These are phyloP conservation scores for Byssothecium circinans DNA, from an alignment of 2,329 filamentous ascomycete species.

Conservation along the genomic window DNA sequence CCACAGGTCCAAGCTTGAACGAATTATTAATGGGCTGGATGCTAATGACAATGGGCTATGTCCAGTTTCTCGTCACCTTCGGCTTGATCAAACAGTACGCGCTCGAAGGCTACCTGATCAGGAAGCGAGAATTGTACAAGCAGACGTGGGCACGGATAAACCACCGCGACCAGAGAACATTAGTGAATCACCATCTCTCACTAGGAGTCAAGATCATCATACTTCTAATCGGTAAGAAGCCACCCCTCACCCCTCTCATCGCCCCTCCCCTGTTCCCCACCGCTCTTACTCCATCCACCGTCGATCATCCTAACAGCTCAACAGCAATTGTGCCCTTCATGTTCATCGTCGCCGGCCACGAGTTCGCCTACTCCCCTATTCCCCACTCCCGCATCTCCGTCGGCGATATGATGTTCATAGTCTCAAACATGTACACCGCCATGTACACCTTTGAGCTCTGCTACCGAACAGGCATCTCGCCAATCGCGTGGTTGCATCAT, in stretches of 20 bases:
- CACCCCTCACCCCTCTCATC: background rate
- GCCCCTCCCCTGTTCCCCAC: background rate
- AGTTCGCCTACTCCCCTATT: background rate
- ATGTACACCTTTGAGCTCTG: constrained; percentile 6
- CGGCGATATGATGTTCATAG: constrained; percentile 3
- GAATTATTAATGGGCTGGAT: too few relatives aligned
- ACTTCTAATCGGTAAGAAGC: constrained; percentile 1
- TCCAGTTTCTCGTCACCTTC: constrained; percentile 1
- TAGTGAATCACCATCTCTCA: constrained; percentile 6
- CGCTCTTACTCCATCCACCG: background rate
- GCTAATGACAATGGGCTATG: too few relatives aligned
- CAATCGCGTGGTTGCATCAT: constrained; percentile 2
- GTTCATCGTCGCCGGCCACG: background rate
- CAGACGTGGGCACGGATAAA: background rate
- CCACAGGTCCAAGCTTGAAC: too few relatives aligned
- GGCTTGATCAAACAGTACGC: constrained; percentile 2
- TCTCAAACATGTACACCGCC: constrained; percentile 2
- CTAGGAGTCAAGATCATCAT: background rate
- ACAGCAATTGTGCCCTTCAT: constrained; percentile 2
- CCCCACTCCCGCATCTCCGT: background rate
- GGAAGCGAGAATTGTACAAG: background rate
- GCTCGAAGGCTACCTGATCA: background rate
- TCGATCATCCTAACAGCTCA: background rate
- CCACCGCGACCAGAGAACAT: constrained; percentile 2
- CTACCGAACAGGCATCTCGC: constrained; percentile 4